phyloP scores from a whole-genome alignment of 2,329 filamentous ascomycete genomes.

The Thelonectria blattea region DNA sequence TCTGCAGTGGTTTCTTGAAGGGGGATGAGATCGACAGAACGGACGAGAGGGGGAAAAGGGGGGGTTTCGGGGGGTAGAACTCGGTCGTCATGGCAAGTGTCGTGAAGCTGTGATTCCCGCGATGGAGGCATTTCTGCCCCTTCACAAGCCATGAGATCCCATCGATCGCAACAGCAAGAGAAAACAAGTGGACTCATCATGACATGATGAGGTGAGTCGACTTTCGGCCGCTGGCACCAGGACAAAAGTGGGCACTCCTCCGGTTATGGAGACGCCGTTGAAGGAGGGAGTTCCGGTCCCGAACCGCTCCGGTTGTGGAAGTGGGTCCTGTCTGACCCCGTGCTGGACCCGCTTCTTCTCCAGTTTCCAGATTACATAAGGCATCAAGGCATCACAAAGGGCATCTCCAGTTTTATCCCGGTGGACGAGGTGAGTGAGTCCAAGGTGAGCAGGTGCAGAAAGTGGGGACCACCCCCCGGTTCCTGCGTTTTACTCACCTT shows the following conservation, averaged over 20 bases:
- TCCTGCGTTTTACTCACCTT: slow-evolving; percentile 17
- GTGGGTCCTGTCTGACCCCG: not conserved
- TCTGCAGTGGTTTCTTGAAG: not conserved
- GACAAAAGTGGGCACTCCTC: not conserved
- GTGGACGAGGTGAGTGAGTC: not conserved
- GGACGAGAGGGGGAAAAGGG: not conserved
- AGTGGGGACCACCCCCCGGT: not conserved
- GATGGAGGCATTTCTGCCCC: not conserved
- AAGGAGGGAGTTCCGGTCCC: not conserved
- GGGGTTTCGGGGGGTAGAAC: not conserved
- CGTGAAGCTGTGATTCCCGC: not conserved
- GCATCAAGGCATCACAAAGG: too few species aligned
- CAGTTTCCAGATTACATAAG: not conserved
- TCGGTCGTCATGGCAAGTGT: not conserved
- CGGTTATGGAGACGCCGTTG: not conserved
- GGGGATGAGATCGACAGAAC: not conserved
- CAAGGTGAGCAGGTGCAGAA: not conserved
- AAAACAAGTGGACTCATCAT: not conserved
- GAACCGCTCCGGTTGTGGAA: not conserved
- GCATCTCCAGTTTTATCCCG: not conserved
- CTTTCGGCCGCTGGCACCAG: not conserved
- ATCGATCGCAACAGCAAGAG: not conserved
- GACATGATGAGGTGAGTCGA: slow-evolving; percentile 1
- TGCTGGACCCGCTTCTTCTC: not conserved
- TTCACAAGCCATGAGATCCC: not conserved